Evolutionary conservation across 2,329 filamentous ascomycete genomes (phyloP), one percentile per base, ranked within the genome.

Genomic region (Cladosporium sp.): DNA sequence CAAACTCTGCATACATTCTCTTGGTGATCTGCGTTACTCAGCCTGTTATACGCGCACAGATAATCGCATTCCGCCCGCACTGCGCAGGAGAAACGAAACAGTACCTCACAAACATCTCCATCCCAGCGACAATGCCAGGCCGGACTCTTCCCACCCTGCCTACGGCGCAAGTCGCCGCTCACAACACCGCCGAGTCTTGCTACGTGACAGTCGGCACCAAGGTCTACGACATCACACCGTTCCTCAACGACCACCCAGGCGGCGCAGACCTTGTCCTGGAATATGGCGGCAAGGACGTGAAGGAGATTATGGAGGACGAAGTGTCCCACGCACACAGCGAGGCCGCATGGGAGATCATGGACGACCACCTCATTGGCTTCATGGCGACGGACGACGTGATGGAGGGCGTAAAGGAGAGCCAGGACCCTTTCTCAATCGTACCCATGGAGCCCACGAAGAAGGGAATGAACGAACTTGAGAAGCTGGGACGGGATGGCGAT

Each of bases 191-290:
- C 51, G 84, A 91, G 71, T 96, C 91, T 51, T 97, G 93, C 80
- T 99, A 92, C 80, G 92, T 99, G 67, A 94, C 90, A 3, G 81
- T 97, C 57, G 92, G 91, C 63, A 83, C 84, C 60, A 95, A 93
- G 67, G 93, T 99, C 67, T 99, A 92, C 82, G 93, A 99, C 79
- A 83, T 99, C 64, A 97, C 94, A 60, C 85, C 90, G 58, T 99
- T 99, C 70, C 75, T 97, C 61, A 85, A 92, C 55, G 87, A 92
- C 65, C 94, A 99, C 73, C 94, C 94, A 22, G 94, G 94, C 66
- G 94, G 94, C 60, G 85, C 86, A 67, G 90, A 96, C 63, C 79
- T 97, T 67, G 88, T 99, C 62, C 80, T 97, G 63, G 89, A 96
- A 55, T 96, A 94, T 73, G 94, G 84, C 34, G 93, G 93, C 65